Evolutionary conservation across 805 yeast species (phyloP).

Genomic region (Pichia cephalocereana): DNA sequence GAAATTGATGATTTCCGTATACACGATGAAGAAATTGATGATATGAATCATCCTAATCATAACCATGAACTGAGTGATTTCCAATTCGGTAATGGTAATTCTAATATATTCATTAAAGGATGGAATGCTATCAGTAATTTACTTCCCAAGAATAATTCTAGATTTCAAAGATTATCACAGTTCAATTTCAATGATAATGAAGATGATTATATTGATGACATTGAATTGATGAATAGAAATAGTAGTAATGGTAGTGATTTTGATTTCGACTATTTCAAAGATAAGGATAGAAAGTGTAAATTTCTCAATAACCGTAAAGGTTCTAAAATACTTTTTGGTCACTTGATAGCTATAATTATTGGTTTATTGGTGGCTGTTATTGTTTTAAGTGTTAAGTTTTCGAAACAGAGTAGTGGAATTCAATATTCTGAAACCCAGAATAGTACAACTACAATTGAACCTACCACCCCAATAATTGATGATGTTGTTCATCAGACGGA

Average conservation of each 20-base stretch:
- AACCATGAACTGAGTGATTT: constrained; percentile 8
- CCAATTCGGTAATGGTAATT: constrained; percentile 1
- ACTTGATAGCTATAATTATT: not conserved
- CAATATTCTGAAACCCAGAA: not conserved
- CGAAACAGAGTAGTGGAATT: not conserved
- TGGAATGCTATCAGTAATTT: not conserved
- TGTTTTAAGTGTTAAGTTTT: not conserved
- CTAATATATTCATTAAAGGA: not conserved
- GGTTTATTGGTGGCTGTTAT: not conserved
- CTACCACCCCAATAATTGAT: not conserved
- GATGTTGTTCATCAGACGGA: not conserved
- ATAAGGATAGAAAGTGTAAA: not conserved
- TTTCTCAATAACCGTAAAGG: no score
- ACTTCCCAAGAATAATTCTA: not conserved
- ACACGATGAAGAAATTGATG: constrained; percentile 12
- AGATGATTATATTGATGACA: constrained; percentile 5
- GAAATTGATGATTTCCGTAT: constrained; percentile 27
- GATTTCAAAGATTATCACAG: not conserved
- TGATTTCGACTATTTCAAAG: not conserved
- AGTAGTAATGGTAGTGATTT: constrained; percentile 1
- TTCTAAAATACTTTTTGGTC: not conserved
- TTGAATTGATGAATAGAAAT: constrained; percentile 9
- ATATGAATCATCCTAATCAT: constrained; percentile 10
- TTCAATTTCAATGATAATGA: constrained; percentile 1
- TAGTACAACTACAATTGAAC: not conserved